Percentiles rank a stretch among this genome's conserved stretches.
These are phyloP conservation scores for Diplodia scrobiculata DNA, from an alignment of 2,329 filamentous ascomycete genomes.

Conservation along the genomic window DNA sequence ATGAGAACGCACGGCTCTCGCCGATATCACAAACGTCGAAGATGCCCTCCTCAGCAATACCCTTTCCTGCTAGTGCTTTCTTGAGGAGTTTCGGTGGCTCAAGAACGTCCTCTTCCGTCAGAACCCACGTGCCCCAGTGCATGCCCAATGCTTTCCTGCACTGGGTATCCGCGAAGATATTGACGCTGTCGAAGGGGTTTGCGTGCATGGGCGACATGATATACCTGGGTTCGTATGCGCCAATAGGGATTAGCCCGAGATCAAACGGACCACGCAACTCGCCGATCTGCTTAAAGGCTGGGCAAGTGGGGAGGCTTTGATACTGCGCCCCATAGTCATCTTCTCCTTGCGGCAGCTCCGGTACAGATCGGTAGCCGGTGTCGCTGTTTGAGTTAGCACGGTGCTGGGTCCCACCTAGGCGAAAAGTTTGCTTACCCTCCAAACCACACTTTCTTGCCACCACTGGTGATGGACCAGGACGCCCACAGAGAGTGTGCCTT, in stretches of 20 bases:
- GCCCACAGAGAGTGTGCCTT: constrained; percentile 79
- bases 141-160: constrained; percentile 81
- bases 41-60: constrained; percentile 68
- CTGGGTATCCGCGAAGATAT: constrained; percentile 82
- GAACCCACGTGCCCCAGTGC: constrained; percentile 86
- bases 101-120: constrained; percentile 81
- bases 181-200: constrained; percentile 82
- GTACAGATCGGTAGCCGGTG: constrained; percentile 84
- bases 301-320: constrained; percentile 67
- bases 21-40: constrained; percentile 86
- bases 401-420: constrained; percentile 9
- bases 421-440: constrained; percentile 55
- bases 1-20: constrained; percentile 71
- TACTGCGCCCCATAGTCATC: constrained; percentile 74
- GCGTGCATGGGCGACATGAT: constrained; percentile 82
- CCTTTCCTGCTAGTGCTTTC: constrained; percentile 69
- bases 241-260: constrained; percentile 88
- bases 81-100: constrained; percentile 76
- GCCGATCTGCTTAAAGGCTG: constrained; percentile 84
- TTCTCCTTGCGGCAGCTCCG: constrained; percentile 59
- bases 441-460: constrained; percentile 80
- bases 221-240: constrained; percentile 75
- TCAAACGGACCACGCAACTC: constrained; percentile 80
- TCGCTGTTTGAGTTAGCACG: constrained; percentile 60
- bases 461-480: constrained; percentile 77